Percentiles rank a stretch among this genome's conserved stretches.
phyloP scores from a whole-genome alignment of 2,329 filamentous ascomycete species.

The Neocatenulostroma microsporum region DNA sequence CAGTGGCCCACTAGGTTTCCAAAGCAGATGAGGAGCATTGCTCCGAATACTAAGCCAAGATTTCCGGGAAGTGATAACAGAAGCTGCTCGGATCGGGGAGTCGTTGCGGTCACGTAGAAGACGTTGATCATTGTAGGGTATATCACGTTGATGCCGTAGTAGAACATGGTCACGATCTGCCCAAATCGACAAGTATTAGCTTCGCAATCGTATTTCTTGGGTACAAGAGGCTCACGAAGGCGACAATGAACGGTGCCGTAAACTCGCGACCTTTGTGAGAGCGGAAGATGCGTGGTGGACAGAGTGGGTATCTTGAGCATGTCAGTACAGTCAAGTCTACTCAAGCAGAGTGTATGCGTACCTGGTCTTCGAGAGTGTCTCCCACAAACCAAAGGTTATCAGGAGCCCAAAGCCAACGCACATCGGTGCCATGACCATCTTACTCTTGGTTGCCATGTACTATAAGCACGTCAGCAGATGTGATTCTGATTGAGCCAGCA shows the following conservation, averaged over 20 bases:
- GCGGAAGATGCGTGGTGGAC: conserved; percentile 41
- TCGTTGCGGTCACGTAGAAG: conserved; percentile 31
- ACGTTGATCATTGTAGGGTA: conserved; percentile 40
- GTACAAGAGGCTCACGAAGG: too few relatives aligned
- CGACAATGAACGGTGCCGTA: conserved; percentile 32
- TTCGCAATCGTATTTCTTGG: too few relatives aligned
- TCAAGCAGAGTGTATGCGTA: too few relatives aligned
- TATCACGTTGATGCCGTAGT: conserved; percentile 45
- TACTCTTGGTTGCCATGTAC: conserved; percentile 17
- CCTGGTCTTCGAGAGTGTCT: conserved; percentile 20
- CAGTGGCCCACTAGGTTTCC: conserved; percentile 39
- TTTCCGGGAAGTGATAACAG: conserved; percentile 38
- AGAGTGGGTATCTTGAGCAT: conserved; percentile 29
- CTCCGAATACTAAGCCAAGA: conserved; percentile 40
- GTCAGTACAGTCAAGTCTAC: conserved; percentile 1
- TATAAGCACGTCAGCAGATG: too few relatives aligned
- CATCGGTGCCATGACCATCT: conserved; percentile 28
- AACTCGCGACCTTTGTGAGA: conserved; percentile 40
- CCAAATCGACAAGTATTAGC: too few relatives aligned
- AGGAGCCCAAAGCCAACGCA: conserved; percentile 26
- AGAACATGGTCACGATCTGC: conserved; percentile 49
- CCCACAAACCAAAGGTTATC: conserved; percentile 26
- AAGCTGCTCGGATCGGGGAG: conserved; percentile 9
- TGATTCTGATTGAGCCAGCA: too few relatives aligned
- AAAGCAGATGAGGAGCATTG: conserved; percentile 34